These are phyloP conservation scores for Iris macrosiphon DNA, from an alignment of 106 monocot genomes.

Conservation along the genomic window DNA sequence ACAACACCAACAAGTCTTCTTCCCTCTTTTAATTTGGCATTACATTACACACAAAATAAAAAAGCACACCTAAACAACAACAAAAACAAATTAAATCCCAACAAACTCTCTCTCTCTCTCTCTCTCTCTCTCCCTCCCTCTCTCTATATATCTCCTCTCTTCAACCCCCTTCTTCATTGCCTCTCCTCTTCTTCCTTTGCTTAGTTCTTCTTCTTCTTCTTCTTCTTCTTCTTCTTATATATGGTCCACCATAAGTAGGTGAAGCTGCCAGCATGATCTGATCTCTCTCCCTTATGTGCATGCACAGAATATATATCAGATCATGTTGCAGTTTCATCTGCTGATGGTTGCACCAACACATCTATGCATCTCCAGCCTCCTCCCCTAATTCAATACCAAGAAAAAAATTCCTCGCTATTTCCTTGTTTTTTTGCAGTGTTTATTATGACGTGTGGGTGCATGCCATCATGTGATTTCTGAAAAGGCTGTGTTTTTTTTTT, in stretches of 20 bases:
- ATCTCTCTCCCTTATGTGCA: not conserved
- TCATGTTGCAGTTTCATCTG: conserved; percentile 69
- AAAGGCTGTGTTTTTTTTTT: not conserved
- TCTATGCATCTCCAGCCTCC: not conserved
- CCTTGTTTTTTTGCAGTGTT: not conserved
- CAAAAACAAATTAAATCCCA: no score
- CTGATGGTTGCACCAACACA: conserved; percentile 34
- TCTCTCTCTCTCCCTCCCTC: not conserved
- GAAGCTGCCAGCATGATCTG: conserved; percentile 99
- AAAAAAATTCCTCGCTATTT: not conserved
- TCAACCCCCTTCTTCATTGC: not conserved
- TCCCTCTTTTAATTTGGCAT: not conserved
- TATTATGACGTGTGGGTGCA: not conserved
- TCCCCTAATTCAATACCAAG: not conserved
- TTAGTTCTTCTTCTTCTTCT: not conserved
- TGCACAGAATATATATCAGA: conserved; percentile 14
- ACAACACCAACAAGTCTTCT: not conserved
- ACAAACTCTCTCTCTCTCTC: not conserved
- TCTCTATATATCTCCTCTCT: not conserved
- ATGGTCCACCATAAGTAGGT: conserved; percentile 72
- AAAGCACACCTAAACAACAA: no score
- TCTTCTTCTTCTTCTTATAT: not conserved
- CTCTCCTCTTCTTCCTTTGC: not conserved
- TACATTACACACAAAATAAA: no score
- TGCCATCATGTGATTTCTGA: no score